These are phyloP conservation scores for Mycena venus DNA, from an alignment of 768 basidiomycete species.

Conservation along the genomic window DNA sequence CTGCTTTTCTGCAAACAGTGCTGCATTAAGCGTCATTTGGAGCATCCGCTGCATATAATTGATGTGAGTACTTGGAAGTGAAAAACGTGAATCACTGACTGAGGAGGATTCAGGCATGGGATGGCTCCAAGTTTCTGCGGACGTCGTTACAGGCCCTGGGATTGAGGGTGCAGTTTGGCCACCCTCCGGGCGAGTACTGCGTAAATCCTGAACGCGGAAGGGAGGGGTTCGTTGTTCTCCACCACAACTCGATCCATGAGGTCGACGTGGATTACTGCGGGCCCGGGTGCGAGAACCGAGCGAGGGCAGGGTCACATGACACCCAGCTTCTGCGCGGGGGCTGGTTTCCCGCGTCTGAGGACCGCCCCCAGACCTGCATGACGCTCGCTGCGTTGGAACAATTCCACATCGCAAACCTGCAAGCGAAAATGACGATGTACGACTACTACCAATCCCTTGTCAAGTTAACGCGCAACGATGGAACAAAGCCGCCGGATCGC, in stretches of 20 bases:
- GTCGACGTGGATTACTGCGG: conserved; percentile 31
- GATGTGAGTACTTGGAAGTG: background rate
- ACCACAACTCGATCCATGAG: background rate
- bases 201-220: background rate
- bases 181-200: background rate
- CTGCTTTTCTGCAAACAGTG: background rate
- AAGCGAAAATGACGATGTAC: conserved; percentile 18
- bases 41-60: conserved; percentile 9
- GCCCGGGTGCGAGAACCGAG: background rate
- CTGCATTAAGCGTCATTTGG: conserved; percentile 9
- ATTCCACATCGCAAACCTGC: background rate
- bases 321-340: background rate
- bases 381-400: background rate
- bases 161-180: background rate
- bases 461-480: background rate
- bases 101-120: background rate
- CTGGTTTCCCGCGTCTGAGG: conserved; percentile 2
- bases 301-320: background rate
- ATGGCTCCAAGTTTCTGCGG: background rate
- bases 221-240: background rate
- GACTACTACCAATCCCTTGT: conserved; percentile 6
- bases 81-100: too few species aligned
- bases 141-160: background rate
- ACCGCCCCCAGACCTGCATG: background rate
- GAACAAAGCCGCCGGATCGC: background rate